A percentile compares a stretch with the other conserved stretches of the same genome.
Conservation (phyloP, 2,329 filamentous ascomycete genomes). For the Pseudogymnoascus sp. region DNA sequence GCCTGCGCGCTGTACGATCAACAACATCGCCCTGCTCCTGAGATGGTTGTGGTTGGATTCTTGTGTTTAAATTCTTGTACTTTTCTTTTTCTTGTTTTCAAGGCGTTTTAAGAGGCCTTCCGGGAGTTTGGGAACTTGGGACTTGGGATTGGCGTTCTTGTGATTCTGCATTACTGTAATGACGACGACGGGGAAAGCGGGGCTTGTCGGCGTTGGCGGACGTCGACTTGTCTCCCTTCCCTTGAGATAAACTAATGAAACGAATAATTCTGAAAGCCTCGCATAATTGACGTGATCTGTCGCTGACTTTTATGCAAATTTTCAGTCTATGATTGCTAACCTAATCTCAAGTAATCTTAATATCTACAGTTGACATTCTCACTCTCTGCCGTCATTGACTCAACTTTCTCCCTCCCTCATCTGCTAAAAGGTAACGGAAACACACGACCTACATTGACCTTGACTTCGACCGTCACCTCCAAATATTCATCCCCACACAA, state of each 20-base stretch:
- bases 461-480: not conserved
- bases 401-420: not conserved
- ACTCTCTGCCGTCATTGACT: not conserved
- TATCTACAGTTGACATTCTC: not conserved
- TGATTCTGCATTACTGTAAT: not conserved
- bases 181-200: not conserved
- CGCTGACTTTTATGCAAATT: not conserved
- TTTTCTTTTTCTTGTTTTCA: not conserved
- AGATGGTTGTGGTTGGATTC: not conserved
- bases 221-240: not conserved
- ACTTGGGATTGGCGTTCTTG: not conserved
- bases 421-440: not conserved
- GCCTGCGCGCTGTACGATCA: conserved; percentile 40
- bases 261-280: not conserved
- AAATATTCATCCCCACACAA: conserved; percentile 5
- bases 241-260: conserved; percentile 1
- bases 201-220: not conserved
- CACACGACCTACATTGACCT: not conserved
- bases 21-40: conserved; percentile 49
- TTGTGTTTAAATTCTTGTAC: not conserved
- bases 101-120: not conserved
- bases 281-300: not conserved
- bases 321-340: not conserved
- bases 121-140: not conserved
- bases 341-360: not conserved